Evolutionary conservation across 177 flowering plant genomes (phyloP).

Genomic region (Telopea speciosissima): DNA sequence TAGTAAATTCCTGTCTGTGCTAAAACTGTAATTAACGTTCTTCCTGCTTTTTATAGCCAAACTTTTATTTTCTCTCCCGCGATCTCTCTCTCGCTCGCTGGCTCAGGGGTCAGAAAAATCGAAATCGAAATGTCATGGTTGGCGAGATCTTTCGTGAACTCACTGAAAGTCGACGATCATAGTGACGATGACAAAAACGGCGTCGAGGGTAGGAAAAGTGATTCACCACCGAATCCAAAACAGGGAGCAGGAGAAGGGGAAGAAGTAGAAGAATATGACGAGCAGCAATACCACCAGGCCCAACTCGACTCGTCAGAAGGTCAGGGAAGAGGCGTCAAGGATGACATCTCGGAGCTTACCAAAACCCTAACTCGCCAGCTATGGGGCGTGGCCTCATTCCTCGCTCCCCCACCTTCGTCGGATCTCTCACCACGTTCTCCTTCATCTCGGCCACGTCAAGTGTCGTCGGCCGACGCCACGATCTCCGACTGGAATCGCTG

Average conservation of each 20-base stretch:
- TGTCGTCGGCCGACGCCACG: background rate
- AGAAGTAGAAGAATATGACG: background rate
- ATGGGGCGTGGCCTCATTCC: constrained; percentile 98
- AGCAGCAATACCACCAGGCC: constrained; percentile 6
- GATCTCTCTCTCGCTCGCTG: background rate
- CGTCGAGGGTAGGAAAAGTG: constrained; percentile 2
- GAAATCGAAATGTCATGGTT: constrained; percentile 69
- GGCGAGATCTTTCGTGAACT: constrained; percentile 63
- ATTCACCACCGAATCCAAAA: constrained; percentile 5
- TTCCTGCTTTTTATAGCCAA: no score
- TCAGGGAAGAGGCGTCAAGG: constrained; percentile 65
- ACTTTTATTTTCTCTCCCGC: background rate
- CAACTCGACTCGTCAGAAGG: constrained; percentile 12
- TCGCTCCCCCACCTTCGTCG: constrained; percentile 51
- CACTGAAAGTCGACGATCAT: constrained; percentile 54
- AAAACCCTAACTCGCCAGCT: constrained; percentile 80
- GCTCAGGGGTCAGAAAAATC: background rate
- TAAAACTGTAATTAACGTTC: no score
- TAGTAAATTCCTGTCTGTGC: no score
- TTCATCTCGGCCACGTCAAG: background rate
- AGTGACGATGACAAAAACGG: constrained; percentile 12
- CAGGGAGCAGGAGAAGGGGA: constrained; percentile 4
- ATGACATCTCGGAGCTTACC: constrained; percentile 75
- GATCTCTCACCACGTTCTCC: constrained; percentile 13
- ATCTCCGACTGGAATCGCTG: constrained; percentile 14